phyloP scores from a whole-genome alignment of 169 alveolate genomes.

The Perkinsus chesapeaki region DNA sequence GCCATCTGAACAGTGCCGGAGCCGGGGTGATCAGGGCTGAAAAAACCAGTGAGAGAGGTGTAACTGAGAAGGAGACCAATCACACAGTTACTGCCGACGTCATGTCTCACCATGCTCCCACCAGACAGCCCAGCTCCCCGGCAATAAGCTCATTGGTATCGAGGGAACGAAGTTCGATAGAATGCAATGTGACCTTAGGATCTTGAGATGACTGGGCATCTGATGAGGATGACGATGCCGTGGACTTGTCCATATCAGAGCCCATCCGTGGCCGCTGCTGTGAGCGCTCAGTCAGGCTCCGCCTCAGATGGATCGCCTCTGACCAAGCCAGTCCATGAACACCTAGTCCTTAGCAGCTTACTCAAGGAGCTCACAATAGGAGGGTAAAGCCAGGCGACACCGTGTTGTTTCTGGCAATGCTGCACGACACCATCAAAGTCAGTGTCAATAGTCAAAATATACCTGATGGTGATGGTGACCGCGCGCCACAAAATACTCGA shows the following conservation, averaged over 20 bases:
- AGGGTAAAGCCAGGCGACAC: not conserved
- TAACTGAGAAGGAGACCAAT: not conserved
- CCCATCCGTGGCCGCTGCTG: no score
- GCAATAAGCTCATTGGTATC: not conserved
- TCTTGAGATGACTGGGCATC: not conserved
- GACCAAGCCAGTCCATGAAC: not conserved
- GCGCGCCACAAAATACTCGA: not conserved
- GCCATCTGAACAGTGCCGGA: not conserved
- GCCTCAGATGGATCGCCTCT: not conserved
- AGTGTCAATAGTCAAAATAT: not conserved
- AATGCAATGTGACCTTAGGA: not conserved
- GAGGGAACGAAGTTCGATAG: not conserved
- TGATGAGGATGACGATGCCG: not conserved
- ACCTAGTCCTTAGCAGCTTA: not conserved
- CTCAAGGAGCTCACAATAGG: not conserved
- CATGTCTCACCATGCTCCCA: not conserved
- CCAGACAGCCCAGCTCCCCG: not conserved
- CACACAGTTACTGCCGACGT: not conserved
- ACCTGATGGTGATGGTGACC: not conserved
- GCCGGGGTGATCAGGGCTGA: not conserved
- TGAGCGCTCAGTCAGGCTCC: no score
- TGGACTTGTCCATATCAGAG: not conserved
- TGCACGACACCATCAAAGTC: not conserved
- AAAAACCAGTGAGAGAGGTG: not conserved
- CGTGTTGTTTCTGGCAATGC: not conserved